Base-by-base conservation (phyloP, 2,329 filamentous ascomycete species). In the Neopestalotiopsis rosae region DNA sequence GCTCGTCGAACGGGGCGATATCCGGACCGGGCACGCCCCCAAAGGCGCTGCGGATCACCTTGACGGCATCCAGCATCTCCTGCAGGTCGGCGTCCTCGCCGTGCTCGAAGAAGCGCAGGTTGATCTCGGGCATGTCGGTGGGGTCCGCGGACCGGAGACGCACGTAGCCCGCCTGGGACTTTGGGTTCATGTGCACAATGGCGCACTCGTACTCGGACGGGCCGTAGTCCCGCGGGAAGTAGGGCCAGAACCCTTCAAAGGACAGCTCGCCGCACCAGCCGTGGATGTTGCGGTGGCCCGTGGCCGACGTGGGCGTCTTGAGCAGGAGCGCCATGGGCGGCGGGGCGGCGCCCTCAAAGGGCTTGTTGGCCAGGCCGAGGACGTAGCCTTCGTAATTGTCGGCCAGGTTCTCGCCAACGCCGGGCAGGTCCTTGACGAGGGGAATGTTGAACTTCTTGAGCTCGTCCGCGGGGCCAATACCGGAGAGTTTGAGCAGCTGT, bases 111-210 rank as follows among this genome's bases (percentile, higher is more conserved):
- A 86, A 91, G 75, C 89, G 88, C 80, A 90, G 91, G 68, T 83
- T 81, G 72, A 93, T 91, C 7, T 87, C 79, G 0, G 91, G 91
- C 4, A 84, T 81, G 65, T 92, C 90, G 0, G 88, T 86, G 0
- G 91, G 91, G 74, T 93, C 86, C 0, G 86, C 80, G 0, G 89
- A 91, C 20, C 81, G 83, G 1, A 93, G 83, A 2, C 81, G 86
- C 14, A 93, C 90, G 0, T 89, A 76, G n/a, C 91, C 91, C 9
- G 84, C 84, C 65, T 85, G 83, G 57, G 92, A 92, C 7, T 81
- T 79, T 34, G 79, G 81, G 62, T 83, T 83, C 66, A 81, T 81
- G 71, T 82, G 81, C 38, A 81, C 80, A 70, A 82, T 79, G 56
- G 78, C 78, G 61, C 81, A 81, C 65, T 79, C 79, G 68, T 81